Conservation (phyloP, 2,329 filamentous ascomycete genomes). For the Colletotrichum sp. region DNA sequence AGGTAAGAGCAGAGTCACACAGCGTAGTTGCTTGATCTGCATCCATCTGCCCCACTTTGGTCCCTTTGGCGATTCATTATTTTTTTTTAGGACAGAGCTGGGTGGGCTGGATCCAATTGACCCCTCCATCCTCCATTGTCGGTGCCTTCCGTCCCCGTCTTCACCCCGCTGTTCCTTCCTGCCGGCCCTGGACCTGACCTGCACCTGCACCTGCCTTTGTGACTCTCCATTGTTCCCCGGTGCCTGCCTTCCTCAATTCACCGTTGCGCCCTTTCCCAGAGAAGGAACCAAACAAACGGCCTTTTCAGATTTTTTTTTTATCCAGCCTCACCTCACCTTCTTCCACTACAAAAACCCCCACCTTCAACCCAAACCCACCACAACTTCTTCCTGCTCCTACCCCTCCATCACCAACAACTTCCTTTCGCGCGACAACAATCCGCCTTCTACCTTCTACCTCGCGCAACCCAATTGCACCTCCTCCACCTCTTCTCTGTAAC, state of each 20-base stretch:
- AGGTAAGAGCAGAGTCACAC: not conserved
- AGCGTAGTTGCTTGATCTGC: not conserved
- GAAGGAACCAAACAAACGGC: not conserved
- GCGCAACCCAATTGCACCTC: not conserved
- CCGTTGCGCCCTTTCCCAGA: not conserved
- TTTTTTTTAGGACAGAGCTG: not conserved
- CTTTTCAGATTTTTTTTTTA: not conserved
- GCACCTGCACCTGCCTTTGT: not conserved
- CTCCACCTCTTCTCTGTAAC: not conserved
- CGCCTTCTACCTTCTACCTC: not conserved
- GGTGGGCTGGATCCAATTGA: not conserved
- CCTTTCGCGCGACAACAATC: not conserved
- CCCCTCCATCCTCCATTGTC: constrained; percentile 14
- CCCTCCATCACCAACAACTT: not conserved
- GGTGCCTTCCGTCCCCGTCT: constrained; percentile 2
- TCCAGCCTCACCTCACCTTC: not conserved
- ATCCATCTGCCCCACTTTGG: not conserved
- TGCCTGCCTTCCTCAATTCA: not conserved
- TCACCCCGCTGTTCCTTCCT: constrained; percentile 8
- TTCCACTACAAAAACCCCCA: not conserved
- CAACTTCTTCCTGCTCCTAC: not conserved
- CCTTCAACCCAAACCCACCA: not conserved
- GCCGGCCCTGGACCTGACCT: not conserved
- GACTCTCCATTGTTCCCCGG: not conserved
- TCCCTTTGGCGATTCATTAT: not conserved